Base-by-base conservation (phyloP, 805 yeast genomes). In the Lipomyces mesembrius region DNA sequence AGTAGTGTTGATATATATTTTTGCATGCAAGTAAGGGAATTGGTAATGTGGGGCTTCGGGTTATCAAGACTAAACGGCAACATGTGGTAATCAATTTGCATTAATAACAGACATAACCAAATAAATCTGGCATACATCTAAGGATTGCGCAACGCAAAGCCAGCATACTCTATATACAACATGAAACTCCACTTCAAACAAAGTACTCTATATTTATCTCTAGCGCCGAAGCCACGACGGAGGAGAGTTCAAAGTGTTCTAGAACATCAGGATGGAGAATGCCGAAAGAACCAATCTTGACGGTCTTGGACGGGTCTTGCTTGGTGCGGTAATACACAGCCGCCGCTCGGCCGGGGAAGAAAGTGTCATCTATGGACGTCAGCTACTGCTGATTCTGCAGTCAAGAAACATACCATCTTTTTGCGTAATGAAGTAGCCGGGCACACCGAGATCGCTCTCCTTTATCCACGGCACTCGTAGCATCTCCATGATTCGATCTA, bases 281-380 rank as follows among this genome's bases (percentile, higher is more conserved):
- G 79, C 99, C 99, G 73, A 95, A 83, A 58, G 87, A 81, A 72
- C 99, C 99, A 74, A 93, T 71, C 11, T 75, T 75, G 46, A 64
- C 61, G 17, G 76, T 71, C 66, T 71, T 71, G 57, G 67, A 63
- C 34, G 74, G 74, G 53, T 64, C 70, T 65, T 85, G 85, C 66
- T 80, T 83, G 65, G 83, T 80, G 83, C 96, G 87, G 81, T 87
- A 90, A 80, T 84, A 85, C 70, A 95, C 84, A 75, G 86, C 88
- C 61, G 99, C 99, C 69, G 97, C 98, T 83, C 99, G 89, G 54
- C 98, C 99, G 52, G 97, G 97, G 90, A 95, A 95, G 81, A 84
- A 94, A 67, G 93, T 89, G 60, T 87, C 83, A 76, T 69, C 65
- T 34, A 29, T 20, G 60, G 8, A 49, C 14, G 29, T n/a, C 12